phyloP scores from a whole-genome alignment of 495 filamentous ascomycete species.

The Hypoxylon rickii region DNA sequence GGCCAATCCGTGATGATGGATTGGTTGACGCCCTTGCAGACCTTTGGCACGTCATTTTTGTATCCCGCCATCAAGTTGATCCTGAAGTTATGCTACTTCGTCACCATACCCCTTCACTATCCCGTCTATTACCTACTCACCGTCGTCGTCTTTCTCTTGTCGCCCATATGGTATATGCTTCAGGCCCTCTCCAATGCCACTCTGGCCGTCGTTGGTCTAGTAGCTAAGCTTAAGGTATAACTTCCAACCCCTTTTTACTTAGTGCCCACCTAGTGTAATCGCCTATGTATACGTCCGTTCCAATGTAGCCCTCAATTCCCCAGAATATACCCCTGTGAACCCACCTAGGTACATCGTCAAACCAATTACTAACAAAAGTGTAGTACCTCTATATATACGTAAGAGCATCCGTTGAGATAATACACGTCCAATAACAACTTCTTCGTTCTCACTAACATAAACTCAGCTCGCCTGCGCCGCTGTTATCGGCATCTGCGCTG shows the following conservation, averaged over 20 bases:
- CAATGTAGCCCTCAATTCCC: background rate
- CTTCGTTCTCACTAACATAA: too few relatives aligned
- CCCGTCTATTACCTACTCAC: slow-evolving; percentile 43
- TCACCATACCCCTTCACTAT: slow-evolving; percentile 43
- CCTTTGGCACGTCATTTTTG: slow-evolving; percentile 38
- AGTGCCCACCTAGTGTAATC: background rate
- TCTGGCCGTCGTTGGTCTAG: slow-evolving; percentile 39
- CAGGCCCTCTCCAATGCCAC: slow-evolving; percentile 30
- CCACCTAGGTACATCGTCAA: slow-evolving; percentile 30
- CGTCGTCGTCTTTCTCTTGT: slow-evolving; percentile 37
- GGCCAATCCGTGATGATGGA: slow-evolving; percentile 27
- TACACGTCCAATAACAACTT: too few relatives aligned
- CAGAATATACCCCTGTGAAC: slow-evolving; percentile 4
- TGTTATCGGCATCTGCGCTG: slow-evolving; percentile 60
- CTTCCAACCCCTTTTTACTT: background rate
- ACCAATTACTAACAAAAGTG: slow-evolving; percentile 23
- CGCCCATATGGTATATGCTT: slow-evolving; percentile 44
- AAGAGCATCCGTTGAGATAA: slow-evolving; percentile 17
- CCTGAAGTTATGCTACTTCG: slow-evolving; percentile 34
- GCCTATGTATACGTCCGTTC: too few relatives aligned
- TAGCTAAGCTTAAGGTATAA: slow-evolving; percentile 68
- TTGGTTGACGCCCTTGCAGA: slow-evolving; percentile 28
- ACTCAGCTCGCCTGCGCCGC: slow-evolving; percentile 62
- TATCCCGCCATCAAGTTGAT: slow-evolving; percentile 31
- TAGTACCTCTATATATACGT: slow-evolving; percentile 67